These are phyloP conservation scores for Tuber brumale DNA, from an alignment of 495 filamentous ascomycete species.

Conservation along the genomic window DNA sequence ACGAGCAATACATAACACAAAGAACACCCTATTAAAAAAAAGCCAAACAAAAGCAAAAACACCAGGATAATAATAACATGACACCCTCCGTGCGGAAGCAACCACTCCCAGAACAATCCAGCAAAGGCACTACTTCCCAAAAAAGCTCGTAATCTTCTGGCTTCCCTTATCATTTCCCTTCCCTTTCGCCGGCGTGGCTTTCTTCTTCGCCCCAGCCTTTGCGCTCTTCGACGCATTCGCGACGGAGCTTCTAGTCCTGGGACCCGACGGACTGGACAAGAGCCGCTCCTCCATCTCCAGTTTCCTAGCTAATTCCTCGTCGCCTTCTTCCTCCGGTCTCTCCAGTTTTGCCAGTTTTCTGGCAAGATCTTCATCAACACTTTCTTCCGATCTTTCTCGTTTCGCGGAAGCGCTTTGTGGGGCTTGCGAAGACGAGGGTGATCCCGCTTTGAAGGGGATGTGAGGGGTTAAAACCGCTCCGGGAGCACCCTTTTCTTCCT, in stretches of 20 bases:
- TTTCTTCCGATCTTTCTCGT: not conserved
- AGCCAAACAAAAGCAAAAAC: not conserved
- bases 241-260: not conserved
- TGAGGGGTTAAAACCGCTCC: not conserved
- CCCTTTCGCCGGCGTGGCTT: constrained; percentile 47
- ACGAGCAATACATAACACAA: not conserved
- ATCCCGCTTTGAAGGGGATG: not conserved
- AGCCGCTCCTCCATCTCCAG: constrained; percentile 6
- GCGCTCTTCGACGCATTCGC: constrained; percentile 7
- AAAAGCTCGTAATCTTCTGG: constrained; percentile 81
- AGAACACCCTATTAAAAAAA: not conserved
- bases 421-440: not conserved
- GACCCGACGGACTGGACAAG: not conserved
- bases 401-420: not conserved
- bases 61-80: not conserved
- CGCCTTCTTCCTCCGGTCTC: constrained; percentile 45
- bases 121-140: constrained; percentile 50
- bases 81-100: not conserved
- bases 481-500: constrained; percentile 11
- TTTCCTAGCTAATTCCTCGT: constrained; percentile 29
- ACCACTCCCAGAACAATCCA: not conserved
- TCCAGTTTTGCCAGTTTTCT: constrained; percentile 48
- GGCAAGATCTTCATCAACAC: constrained; percentile 4
- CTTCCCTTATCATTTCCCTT: constrained; percentile 50
- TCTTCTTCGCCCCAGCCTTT: constrained; percentile 43